phyloP scores from a whole-genome alignment of 768 basidiomycete species.

The Boletales sp. region DNA sequence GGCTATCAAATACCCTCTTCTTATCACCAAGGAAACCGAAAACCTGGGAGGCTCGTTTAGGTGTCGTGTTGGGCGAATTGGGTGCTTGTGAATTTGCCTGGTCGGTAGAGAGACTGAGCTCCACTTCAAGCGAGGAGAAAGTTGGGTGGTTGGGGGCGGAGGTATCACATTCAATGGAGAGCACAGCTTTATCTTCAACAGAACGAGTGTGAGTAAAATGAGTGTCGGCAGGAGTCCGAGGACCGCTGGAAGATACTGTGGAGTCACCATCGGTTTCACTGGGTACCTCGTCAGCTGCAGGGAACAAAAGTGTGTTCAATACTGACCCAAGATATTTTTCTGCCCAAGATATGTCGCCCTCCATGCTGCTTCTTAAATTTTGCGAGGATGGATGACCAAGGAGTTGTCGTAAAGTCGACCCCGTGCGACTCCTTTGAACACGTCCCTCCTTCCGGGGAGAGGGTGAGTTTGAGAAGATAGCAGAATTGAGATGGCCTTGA shows the following conservation, averaged over 20 bases:
- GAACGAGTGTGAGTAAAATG: slow-evolving; percentile 41
- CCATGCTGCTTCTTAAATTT: slow-evolving; percentile 34
- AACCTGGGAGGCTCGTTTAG: slow-evolving; percentile 70
- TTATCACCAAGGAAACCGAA: slow-evolving; percentile 66
- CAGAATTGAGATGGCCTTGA: slow-evolving; percentile 56
- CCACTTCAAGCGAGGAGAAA: slow-evolving; percentile 76
- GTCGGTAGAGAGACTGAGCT: slow-evolving; percentile 54
- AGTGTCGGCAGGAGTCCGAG: slow-evolving; percentile 47
- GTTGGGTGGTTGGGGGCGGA: slow-evolving; percentile 33
- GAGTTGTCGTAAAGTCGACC: slow-evolving; percentile 72
- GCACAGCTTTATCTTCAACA: slow-evolving; percentile 33
- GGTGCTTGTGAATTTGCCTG: slow-evolving; percentile 20
- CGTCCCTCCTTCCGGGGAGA: slow-evolving; percentile 36
- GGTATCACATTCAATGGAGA: slow-evolving; percentile 46
- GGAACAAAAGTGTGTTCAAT: neutral
- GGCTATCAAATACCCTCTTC: slow-evolving; percentile 36
- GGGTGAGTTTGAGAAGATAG: slow-evolving; percentile 63
- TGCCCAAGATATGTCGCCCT: slow-evolving; percentile 84
- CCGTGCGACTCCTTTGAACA: slow-evolving; percentile 55
- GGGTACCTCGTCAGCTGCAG: slow-evolving; percentile 8
- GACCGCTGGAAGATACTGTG: slow-evolving; percentile 47
- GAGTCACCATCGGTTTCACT: slow-evolving; percentile 45
- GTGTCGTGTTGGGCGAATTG: slow-evolving; percentile 41
- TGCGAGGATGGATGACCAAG: slow-evolving; percentile 50
- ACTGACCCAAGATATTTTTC: slow-evolving; percentile 68